Base-by-base conservation (phyloP, 2,329 filamentous ascomycete genomes). In the Trichophyton benhamiae region DNA sequence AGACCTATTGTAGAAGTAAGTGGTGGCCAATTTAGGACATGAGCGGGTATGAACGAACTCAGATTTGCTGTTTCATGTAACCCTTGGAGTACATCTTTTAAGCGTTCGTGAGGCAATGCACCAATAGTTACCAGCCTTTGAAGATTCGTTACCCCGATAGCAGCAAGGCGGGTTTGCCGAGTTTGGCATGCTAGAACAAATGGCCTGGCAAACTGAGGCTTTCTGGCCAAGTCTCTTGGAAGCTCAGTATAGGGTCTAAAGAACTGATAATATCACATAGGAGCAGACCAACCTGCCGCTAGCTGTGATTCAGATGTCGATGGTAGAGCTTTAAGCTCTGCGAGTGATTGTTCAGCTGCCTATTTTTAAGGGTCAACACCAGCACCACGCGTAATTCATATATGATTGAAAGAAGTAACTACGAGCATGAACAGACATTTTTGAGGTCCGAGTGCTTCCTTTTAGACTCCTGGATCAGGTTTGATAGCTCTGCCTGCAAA, bases 381-480 rank as follows among this genome's bases (percentile, higher is more conserved):
- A 33, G 7, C 11, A 17, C 52, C 33, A 42, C 38, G 25, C 17
- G 8, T 44, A n/a, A 30, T 13, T n/a, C 22, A 38, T 38, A 30
- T 15, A 25, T 6, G 20, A 13, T 30, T 20, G 36, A 41, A 60
- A 25, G 33, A 17, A n/a, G 22, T 15, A 48, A 44, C 41, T 8
- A 25, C 42, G n/a, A 15, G 36, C 13, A 2, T 44, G 38, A 52
- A 61, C 59, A 48, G 33, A 74, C 81, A 81, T 88, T 88, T 78
- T 88, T 85, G 60, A 99, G 80, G 69, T 97, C 94, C 67, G 87
- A 84, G 74, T 96, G 87, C 76, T 95, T 97, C 70, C 92, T 84
- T 77, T 95, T 97, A 72, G 91, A 94, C 79, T 99, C 94, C 75
- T 95, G 89, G 69, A 96, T 87, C 73, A 96, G 84, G 77, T 89